These are phyloP conservation scores for Apiosordaria backusii DNA, from an alignment of 495 filamentous ascomycete genomes.

Conservation along the genomic window DNA sequence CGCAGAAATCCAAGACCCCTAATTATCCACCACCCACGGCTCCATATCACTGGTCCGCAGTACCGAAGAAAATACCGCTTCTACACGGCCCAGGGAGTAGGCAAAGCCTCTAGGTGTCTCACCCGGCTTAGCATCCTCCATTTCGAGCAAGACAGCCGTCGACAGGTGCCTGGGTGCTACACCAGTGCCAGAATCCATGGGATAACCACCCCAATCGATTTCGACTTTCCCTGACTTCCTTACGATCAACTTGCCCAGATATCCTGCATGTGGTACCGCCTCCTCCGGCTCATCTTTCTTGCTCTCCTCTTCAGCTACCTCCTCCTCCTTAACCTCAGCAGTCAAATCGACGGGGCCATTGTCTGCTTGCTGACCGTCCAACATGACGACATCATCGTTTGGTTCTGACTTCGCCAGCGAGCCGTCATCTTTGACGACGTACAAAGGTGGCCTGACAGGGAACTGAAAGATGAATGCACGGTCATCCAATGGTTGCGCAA, in stretches of 20 bases:
- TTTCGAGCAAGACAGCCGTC: conserved; percentile 44
- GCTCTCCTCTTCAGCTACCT: conserved; percentile 17
- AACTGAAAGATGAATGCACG: conserved; percentile 64
- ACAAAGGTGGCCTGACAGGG: conserved; percentile 55
- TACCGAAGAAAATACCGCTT: conserved; percentile 46
- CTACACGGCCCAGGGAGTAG: conserved; percentile 55
- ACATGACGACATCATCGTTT: conserved; percentile 27
- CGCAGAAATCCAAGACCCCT: neutral
- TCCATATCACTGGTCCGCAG: neutral
- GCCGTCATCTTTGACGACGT: conserved; percentile 12
- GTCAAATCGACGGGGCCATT: conserved; percentile 32
- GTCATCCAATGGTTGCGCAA: conserved; percentile 34
- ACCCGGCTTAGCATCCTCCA: conserved; percentile 40
- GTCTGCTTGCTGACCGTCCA: conserved; percentile 17
- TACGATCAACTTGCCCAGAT: conserved; percentile 56
- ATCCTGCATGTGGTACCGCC: conserved; percentile 35
- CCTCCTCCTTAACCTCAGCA: conserved; percentile 7
- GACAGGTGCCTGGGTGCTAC: conserved; percentile 44
- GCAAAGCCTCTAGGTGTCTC: conserved; percentile 38
- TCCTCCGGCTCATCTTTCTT: conserved; percentile 19
- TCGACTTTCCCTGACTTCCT: conserved; percentile 58
- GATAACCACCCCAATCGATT: conserved; percentile 58
- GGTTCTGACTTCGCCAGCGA: conserved; percentile 30
- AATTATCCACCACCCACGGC: neutral
- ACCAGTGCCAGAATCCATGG: conserved; percentile 43